Conservation (phyloP, 176 grass and related monocot genomes). For the Themeda triandra region DNA sequence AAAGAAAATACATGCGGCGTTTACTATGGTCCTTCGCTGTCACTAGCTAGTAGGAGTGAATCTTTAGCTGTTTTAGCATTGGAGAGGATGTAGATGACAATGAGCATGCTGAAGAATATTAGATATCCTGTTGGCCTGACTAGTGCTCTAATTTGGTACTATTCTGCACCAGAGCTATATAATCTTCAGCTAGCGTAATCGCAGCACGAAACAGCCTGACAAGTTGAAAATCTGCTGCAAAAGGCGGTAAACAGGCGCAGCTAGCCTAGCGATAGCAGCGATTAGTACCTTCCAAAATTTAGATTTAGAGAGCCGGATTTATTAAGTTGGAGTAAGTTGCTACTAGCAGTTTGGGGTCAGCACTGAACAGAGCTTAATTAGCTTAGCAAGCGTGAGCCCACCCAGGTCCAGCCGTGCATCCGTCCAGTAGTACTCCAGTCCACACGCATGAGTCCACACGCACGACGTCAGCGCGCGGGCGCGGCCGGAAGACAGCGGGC, state of each 20-base stretch:
- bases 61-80: not conserved
- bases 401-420: not conserved
- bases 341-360: not conserved
- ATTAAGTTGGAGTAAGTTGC: not conserved
- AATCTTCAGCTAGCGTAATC: not conserved
- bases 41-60: conserved; percentile 2
- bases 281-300: not conserved
- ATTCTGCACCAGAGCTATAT: not conserved
- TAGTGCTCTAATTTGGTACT: not conserved
- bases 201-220: not conserved
- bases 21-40: not conserved
- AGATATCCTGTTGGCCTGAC: not conserved
- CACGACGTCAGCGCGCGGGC: not conserved
- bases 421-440: not conserved
- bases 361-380: not conserved
- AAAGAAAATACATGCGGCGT: too few species aligned
- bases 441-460: not conserved
- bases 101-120: not conserved
- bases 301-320: not conserved
- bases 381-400: not conserved
- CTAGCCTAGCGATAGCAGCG: not conserved
- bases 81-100: not conserved
- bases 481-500: not conserved
- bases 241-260: not conserved
- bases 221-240: not conserved